Evolutionary conservation across 208 protist genomes (phyloP), one percentile per base, ranked within the genome.

Genomic region (Leishmania gerbilli): DNA sequence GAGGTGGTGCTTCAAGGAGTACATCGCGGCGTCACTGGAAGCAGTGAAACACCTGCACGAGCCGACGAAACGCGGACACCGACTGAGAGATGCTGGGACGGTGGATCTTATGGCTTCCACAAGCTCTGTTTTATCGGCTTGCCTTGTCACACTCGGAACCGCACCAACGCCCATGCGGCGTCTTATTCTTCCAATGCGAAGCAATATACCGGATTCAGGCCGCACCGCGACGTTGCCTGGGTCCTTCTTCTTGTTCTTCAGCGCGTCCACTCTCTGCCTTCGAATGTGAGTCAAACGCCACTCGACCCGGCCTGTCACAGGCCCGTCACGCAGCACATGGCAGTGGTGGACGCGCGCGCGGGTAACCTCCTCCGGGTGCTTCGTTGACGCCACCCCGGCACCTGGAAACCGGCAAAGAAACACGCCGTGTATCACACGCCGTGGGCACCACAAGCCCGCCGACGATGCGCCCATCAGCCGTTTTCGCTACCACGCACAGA

Each of bases 341-440:
- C 21, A 64, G 27, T 7, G 27, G 8, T 64, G 11, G 27, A 64
- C 58, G 27, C 68, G 40, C 51, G 55, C 62, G 3, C 79, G 62
- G 3, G 80, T 80, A 19, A 77, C 19, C 27, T 80, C 31, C 71
- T 88, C 78, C 1, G 71, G 72, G 8, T 37, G 56, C 53, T 79
- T 78, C 65, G 83, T 58, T 49, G 79, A 62, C 42, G 76, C n/a
- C 11, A 74, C 82, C 21, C 83, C 80, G 9, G 81, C 77, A n/a
- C 84, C 81, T n/a, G 64, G 79, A 13, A 82, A 72, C 3, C 75
- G 72, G 34, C 74, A 76, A 47, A 24, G 24, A 49, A 19, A 85
- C 21, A 62, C 76, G 75, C 71, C 80, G 47, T 56, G 78, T 77
- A 68, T 62, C 68, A 75, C 77, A 85, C 42, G 53, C 74, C 0